These are phyloP conservation scores for Seiridium unicorne DNA, from an alignment of 2,329 filamentous ascomycete genomes.

Conservation along the genomic window DNA sequence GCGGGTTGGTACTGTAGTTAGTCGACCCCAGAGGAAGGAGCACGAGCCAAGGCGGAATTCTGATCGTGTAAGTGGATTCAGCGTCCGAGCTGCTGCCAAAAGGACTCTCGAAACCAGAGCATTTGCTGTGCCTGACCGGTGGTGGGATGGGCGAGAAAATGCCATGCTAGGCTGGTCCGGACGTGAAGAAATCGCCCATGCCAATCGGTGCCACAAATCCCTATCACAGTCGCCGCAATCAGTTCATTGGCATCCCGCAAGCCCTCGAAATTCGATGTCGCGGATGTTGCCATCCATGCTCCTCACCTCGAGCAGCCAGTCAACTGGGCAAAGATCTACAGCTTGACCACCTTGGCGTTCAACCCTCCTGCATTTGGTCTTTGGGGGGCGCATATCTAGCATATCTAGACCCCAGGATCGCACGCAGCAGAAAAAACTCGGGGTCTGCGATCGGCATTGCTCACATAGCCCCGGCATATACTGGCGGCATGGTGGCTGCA, in stretches of 20 bases:
- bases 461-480: not conserved
- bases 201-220: not conserved
- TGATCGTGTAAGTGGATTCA: not conserved
- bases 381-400: not conserved
- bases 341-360: slow-evolving; percentile 4
- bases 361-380: not conserved
- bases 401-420: not conserved
- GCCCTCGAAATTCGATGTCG: not conserved
- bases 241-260: not conserved
- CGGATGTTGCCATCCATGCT: not conserved
- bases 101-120: no score
- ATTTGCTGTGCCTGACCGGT: no score
- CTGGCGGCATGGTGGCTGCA: no score
- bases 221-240: slow-evolving; percentile 5
- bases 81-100: no score
- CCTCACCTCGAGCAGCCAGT: not conserved
- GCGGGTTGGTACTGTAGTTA: not conserved
- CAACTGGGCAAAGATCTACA: slow-evolving; percentile 6
- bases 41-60: slow-evolving; percentile 2
- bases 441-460: not conserved
- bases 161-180: no score
- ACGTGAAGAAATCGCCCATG: not conserved
- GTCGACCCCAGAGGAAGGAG: not conserved
- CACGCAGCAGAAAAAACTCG: not conserved
- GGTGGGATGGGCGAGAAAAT: no score